These are phyloP conservation scores for Larix kaempferi DNA, from an alignment of 75 land plant species.

Conservation along the genomic window DNA sequence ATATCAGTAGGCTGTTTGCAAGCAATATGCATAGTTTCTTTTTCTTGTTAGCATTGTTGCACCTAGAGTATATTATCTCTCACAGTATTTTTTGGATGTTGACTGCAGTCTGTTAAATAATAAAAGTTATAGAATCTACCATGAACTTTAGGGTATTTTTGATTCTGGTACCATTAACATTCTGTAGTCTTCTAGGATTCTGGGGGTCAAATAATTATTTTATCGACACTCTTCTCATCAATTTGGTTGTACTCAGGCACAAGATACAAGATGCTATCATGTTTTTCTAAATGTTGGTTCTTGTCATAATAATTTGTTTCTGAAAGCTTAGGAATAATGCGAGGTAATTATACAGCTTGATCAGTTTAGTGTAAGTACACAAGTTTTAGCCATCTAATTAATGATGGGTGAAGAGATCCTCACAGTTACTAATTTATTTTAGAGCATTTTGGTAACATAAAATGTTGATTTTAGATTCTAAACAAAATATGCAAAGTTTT, in stretches of 20 bases:
- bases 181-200: not conserved
- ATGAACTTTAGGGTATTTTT: not conserved
- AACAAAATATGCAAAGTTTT: too few species aligned
- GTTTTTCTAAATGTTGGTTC: not conserved
- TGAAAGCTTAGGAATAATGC: not conserved
- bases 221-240: not conserved
- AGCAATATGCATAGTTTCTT: not conserved
- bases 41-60: not conserved
- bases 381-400: too few species aligned
- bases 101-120: too few species aligned
- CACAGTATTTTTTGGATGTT: too few species aligned
- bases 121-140: not conserved
- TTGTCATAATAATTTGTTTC: not conserved
- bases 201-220: not conserved
- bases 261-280: not conserved
- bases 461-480: too few species aligned
- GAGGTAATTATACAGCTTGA: not conserved
- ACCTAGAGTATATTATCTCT: too few species aligned
- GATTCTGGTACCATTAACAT: not conserved
- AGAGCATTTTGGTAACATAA: too few species aligned
- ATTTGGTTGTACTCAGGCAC: too few species aligned
- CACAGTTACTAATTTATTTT: too few species aligned
- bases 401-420: too few species aligned
- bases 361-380: not conserved
- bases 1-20: not conserved